Evolutionary conservation across 2,329 filamentous ascomycete genomes (phyloP), one percentile per base, ranked within the genome.

Genomic region (Trichoderma sp.): DNA sequence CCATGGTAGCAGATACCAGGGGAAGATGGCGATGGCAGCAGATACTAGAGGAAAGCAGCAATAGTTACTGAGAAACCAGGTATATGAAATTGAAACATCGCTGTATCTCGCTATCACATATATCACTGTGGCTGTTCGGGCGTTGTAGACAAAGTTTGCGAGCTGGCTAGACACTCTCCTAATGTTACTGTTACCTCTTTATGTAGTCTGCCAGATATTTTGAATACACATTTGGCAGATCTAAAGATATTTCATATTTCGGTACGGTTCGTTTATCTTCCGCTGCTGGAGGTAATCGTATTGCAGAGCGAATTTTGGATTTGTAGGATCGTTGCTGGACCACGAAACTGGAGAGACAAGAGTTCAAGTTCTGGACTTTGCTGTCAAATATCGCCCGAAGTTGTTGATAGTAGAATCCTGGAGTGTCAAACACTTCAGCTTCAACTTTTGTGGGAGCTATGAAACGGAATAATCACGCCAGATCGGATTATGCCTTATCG

Each of bases 71-170:
- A 53, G 11, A 53, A 53, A 6, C n/a, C 3, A 53, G 47, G n/a
- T 24, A 24, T 1, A 21, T 24, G 11, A 24, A 1, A 24, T 21
- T 21, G n/a, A n/a, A n/a, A n/a, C n/a, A n/a, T n/a, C n/a, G n/a
- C n/a, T n/a, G n/a, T n/a, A n/a, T n/a, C n/a, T n/a, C n/a, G n/a
- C n/a, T n/a, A n/a, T n/a, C n/a, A n/a, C n/a, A n/a, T n/a, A n/a
- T n/a, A n/a, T n/a, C n/a, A 51, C 43, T 6, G n/a, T 24, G 5
- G n/a, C 1, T 8, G n/a, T n/a, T 3, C 0, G 4, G 5, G n/a
- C 43, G 43, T 6, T 24, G 43, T 51, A 21, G n/a, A 24, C n/a
- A 14, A 1, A 21, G 11, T 1, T 14, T n/a, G 1, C 8, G 9
- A 14, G 1, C 11, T 12, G 1, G 43, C 2, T 14, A 11, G 2